phyloP scores from a whole-genome alignment of 352 stramenopile species.

The Phytophthora vignae region DNA sequence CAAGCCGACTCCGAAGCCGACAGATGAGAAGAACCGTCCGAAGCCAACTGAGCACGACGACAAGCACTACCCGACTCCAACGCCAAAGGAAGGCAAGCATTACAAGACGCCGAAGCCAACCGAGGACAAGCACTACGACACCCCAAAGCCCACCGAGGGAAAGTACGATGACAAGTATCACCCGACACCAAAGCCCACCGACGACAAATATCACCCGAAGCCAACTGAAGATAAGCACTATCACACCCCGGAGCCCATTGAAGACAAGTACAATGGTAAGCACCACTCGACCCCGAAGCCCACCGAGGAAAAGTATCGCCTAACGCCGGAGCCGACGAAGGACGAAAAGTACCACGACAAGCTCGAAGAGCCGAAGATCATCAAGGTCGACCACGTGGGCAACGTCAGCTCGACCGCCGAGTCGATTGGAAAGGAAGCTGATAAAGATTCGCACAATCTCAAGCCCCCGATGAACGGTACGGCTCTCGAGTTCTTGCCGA shows the following conservation, averaged over 20 bases:
- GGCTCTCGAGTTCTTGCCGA: conserved; percentile 18
- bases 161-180: conserved; percentile 3
- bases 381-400: conserved; percentile 7
- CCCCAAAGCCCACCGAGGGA: neutral
- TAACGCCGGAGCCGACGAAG: conserved; percentile 5
- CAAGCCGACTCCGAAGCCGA: neutral
- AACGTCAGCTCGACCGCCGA: neutral
- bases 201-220: neutral
- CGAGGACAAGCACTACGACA: conserved; percentile 12
- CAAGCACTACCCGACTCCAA: conserved; percentile 18
- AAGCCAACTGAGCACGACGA: conserved; percentile 17
- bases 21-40: neutral
- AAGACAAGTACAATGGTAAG: conserved; percentile 3
- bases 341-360: conserved; percentile 1
- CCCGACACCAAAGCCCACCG: neutral
- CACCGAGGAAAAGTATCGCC: conserved; percentile 10
- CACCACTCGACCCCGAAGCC: neutral
- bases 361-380: conserved; percentile 12
- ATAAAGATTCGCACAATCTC: conserved; percentile 8
- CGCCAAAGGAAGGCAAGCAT: conserved; percentile 17
- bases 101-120: conserved; percentile 2
- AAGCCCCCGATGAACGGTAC: conserved; percentile 35
- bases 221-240: neutral
- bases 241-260: conserved; percentile 3
- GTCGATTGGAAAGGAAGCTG: conserved; percentile 7